Percentiles rank a stretch among this genome's conserved stretches.
Conservation (phyloP, 1,284 basidiomycete genomes). For the Ceratobasidium sp. region DNA sequence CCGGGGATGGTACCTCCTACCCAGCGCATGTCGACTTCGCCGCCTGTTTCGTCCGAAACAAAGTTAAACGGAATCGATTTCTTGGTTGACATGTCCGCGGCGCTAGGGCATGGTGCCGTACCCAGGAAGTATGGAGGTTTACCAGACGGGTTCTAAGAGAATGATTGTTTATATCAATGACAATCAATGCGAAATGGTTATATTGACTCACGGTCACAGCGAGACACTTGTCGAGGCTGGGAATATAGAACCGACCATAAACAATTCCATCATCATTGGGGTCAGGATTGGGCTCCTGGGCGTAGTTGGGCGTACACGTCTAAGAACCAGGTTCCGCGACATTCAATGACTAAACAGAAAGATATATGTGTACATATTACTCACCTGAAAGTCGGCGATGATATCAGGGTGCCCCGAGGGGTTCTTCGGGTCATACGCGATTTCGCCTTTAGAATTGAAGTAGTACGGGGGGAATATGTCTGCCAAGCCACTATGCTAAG, state of each 20-base stretch:
- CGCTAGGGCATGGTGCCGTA: not conserved
- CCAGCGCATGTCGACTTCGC: too few relatives aligned
- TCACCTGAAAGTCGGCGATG: too few relatives aligned
- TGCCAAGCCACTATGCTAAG: too few relatives aligned
- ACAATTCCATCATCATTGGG: not conserved
- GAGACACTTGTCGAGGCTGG: not conserved
- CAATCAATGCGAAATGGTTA: not conserved
- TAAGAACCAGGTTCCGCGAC: not conserved
- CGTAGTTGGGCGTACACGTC: constrained; percentile 11
- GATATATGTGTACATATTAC: too few relatives aligned
- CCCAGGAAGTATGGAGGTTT: not conserved
- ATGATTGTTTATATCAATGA: not conserved
- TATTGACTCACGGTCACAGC: not conserved
- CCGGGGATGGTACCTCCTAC: too few relatives aligned
- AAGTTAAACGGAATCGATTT: constrained; percentile 8
- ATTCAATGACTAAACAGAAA: not conserved
- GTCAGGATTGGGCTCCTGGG: not conserved
- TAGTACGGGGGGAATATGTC: too few relatives aligned
- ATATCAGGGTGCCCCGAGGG: too few relatives aligned
- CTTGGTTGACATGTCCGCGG: not conserved
- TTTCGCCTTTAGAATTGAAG: too few relatives aligned
- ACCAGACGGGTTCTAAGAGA: not conserved
- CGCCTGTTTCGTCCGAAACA: not conserved
- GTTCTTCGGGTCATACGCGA: too few relatives aligned
- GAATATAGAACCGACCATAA: not conserved